phyloP scores from a whole-genome alignment of 257 asterid genomes.

The Primulina tabacum region DNA sequence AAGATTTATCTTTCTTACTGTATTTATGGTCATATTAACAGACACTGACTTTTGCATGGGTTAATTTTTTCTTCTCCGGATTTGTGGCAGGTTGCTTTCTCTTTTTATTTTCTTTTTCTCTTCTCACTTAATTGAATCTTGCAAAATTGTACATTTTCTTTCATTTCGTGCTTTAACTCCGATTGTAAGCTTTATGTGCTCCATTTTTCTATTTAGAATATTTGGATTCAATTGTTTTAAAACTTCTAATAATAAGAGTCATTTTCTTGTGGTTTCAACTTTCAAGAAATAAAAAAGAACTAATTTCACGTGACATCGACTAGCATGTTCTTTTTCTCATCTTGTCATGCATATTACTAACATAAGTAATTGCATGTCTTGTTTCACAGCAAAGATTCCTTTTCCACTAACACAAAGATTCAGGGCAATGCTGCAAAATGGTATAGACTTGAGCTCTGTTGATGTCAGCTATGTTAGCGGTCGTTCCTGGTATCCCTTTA shows the following conservation, averaged over 20 bases:
- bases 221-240: neutral
- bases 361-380: constrained; percentile 21
- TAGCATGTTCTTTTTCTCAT: constrained; percentile 4
- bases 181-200: constrained; percentile 18
- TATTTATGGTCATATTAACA: constrained; percentile 34
- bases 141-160: too few relatives aligned
- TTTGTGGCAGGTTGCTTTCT: constrained; percentile 77
- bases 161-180: constrained; percentile 11
- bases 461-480: constrained; percentile 98
- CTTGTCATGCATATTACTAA: constrained; percentile 22
- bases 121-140: constrained; percentile 6
- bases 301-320: neutral
- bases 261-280: neutral
- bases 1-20: constrained; percentile 18
- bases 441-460: constrained; percentile 89
- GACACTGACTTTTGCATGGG: constrained; percentile 98
- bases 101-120: constrained; percentile 20
- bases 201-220: constrained; percentile 10
- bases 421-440: constrained; percentile 91
- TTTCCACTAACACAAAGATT: constrained; percentile 94
- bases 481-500: constrained; percentile 72
- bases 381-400: constrained; percentile 79
- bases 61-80: constrained; percentile 96
- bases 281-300: too few relatives aligned
- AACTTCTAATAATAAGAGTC: constrained; percentile 12